These are phyloP conservation scores for Sechiopsis laciniata DNA, from an alignment of 306 rosid genomes.

Conservation along the genomic window DNA sequence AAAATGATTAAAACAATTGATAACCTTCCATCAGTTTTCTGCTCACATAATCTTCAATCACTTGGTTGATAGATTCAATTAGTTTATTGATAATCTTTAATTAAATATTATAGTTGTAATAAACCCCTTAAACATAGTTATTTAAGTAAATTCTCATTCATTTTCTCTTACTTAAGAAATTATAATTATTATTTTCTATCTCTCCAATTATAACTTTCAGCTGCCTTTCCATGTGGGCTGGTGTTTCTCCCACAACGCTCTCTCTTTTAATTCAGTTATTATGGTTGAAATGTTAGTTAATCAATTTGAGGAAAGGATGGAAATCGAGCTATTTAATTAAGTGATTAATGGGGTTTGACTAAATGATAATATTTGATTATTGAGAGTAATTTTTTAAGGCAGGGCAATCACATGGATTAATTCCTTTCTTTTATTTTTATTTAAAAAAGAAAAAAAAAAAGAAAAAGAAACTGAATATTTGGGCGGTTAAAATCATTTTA, in stretches of 20 bases:
- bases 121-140: no score
- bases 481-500: conserved; percentile 15
- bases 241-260: conserved; percentile 16
- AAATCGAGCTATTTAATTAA: conserved; percentile 13
- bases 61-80: no score
- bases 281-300: conserved; percentile 18
- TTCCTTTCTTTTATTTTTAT: not conserved
- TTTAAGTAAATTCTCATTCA: no score
- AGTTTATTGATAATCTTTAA: no score
- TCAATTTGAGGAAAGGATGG: not conserved
- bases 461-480: not conserved
- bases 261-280: conserved; percentile 21
- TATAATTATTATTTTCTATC: not conserved
- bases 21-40: no score
- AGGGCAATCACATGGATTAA: conserved; percentile 8
- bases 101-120: no score
- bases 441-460: not conserved
- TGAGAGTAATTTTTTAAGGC: conserved; percentile 15
- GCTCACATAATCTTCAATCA: no score
- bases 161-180: not conserved
- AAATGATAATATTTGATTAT: conserved; percentile 14
- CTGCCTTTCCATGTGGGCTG: conserved; percentile 17
- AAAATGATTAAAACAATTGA: no score
- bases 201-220: conserved; percentile 7
- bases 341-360: conserved; percentile 7